Evolutionary conservation across 257 asterid genomes (phyloP), one percentile per base, ranked within the genome.

Genomic region (Solanum pinnatisectum): DNA sequence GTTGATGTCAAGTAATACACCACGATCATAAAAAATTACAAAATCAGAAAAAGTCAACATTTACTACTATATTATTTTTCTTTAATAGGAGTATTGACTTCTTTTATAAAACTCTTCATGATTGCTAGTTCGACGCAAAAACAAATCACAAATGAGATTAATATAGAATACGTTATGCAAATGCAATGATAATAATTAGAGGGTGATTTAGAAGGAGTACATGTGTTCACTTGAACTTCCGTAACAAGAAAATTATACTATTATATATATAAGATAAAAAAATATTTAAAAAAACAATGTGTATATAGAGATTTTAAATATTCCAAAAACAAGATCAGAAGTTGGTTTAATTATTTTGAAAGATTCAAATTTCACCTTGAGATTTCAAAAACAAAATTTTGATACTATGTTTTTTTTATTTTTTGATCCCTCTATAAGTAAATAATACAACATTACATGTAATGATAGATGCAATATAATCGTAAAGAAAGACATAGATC

Each of bases 331-430:
- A 20, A 56, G 65, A 56, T 18, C 9, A 16, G 1, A 56, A 6
- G 2, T 59, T 59, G 25, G 2, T 59, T 20, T 20, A 59, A 59
- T 59, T 20, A 0, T 59, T 56, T 59, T 52, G 23, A 18, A 52
- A 52, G 23, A 52, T 52, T 52, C n/a, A 56, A 56, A 56, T 56
- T 56, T 6, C 65, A 56, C n/a, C 10, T 56, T 56, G 1, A 56
- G 11, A 18, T 56, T 56, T 6, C n/a, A 56, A 56, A 0, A 56
- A 18, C 4, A 56, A 1, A 56, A 2, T 56, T 7, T 56, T 0
- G 11, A 0, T 7, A 18, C 4, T 2, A 46, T 3, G 0, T 18
- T 6, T 16, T 18, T 16, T 16, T 52, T 6, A 11, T 15, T 16
- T 49, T 5, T 5, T 3, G 60, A 16, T 2, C 3, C 9, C 60